A percentile compares a stretch with the other conserved stretches of the same genome.
Evolutionary conservation across 2,329 filamentous ascomycete genomes (phyloP).

Genomic region (Aspergillus latus): DNA sequence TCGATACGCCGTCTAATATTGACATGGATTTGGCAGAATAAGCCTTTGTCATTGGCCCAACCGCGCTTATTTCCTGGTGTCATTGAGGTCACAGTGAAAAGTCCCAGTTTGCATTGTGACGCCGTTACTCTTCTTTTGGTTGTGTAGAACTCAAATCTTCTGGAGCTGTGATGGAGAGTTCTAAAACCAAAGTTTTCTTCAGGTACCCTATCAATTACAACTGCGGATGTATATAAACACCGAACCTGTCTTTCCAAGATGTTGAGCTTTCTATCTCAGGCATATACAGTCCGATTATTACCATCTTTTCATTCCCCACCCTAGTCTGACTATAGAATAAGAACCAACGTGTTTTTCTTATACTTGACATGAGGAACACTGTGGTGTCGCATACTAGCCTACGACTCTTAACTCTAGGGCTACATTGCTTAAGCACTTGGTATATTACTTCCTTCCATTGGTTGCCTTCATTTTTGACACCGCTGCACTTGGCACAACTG

Average conservation of each 20-base stretch:
- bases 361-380: conserved; percentile 86
- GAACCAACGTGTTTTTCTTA: conserved; percentile 82
- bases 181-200: background rate
- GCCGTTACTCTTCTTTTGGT: background rate
- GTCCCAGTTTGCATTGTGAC: background rate
- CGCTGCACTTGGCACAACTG: conserved; percentile 66
- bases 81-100: background rate
- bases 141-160: background rate
- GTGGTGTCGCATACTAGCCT: conserved; percentile 74
- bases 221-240: background rate
- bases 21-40: background rate
- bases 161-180: background rate
- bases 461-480: conserved; percentile 71
- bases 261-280: background rate
- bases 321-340: conserved; percentile 70
- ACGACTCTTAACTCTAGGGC: conserved; percentile 72
- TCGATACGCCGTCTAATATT: background rate
- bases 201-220: background rate
- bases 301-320: conserved; percentile 32
- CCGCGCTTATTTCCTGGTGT: background rate
- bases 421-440: conserved; percentile 63
- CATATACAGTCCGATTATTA: conserved; percentile 16
- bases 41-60: background rate
- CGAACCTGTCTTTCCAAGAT: background rate
- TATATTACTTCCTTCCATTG: conserved; percentile 73